A percentile compares a stretch with the other conserved stretches of the same genome.
These are phyloP conservation scores for Zoysia pacifica DNA, from an alignment of 176 grass and related monocot species.

Conservation along the genomic window DNA sequence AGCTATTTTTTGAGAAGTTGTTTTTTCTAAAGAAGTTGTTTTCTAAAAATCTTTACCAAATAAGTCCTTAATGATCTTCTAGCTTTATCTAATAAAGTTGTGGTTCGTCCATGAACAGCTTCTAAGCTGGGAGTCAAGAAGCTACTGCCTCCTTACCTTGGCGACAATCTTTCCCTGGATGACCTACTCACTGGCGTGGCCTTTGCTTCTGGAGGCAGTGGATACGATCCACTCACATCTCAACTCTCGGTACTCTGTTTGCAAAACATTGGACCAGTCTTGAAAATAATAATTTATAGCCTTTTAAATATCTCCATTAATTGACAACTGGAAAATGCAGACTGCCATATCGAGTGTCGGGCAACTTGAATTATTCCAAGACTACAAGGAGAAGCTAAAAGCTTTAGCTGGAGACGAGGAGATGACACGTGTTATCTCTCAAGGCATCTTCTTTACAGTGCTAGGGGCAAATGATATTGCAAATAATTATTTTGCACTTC, in stretches of 20 bases:
- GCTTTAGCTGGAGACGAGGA: conserved; percentile 46
- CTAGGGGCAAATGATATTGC: conserved; percentile 56
- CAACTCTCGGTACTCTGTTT: conserved; percentile 8
- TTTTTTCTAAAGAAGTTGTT: too few relatives aligned
- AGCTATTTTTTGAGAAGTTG: too few relatives aligned
- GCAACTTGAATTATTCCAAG: conserved; percentile 51
- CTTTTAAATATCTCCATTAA: not conserved
- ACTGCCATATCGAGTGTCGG: conserved; percentile 38
- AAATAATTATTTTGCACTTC: conserved; percentile 54
- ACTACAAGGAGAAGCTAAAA: conserved; percentile 57
- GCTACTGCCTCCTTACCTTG: conserved; percentile 39
- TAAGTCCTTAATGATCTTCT: not conserved
- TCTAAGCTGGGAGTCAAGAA: conserved; percentile 53
- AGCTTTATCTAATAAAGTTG: not conserved
- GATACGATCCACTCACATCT: conserved; percentile 59
- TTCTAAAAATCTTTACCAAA: too few relatives aligned
- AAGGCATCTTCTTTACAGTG: conserved; percentile 41
- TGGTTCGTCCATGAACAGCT: conserved; percentile 6
- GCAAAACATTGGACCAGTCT: not conserved
- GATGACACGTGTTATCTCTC: conserved; percentile 28
- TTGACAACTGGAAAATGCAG: conserved; percentile 31
- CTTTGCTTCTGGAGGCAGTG: conserved; percentile 56
- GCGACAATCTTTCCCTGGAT: conserved; percentile 24
- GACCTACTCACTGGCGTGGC: conserved; percentile 64
- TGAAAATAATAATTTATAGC: not conserved